A percentile compares a stretch with the other conserved stretches of the same genome.
Evolutionary conservation across 1,284 basidiomycete genomes (phyloP).

Genomic region (Cryptococcus sp.): DNA sequence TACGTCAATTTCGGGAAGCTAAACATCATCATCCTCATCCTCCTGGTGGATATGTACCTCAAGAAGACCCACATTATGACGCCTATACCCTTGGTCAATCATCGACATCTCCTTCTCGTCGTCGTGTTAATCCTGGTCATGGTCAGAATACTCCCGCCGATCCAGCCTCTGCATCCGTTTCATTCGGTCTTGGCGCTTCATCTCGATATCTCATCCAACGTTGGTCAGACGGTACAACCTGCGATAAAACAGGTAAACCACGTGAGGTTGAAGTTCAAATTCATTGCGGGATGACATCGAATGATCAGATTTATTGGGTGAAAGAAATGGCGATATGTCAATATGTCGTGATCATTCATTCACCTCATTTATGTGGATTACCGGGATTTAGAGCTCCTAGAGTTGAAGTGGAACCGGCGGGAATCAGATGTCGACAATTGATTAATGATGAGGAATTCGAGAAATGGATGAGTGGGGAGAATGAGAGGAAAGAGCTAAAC

Average conservation of each 20-base stretch:
- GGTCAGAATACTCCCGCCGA: background rate
- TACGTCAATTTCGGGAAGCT: conserved; percentile 81
- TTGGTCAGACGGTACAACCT: conserved; percentile 84
- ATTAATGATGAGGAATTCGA: conserved; percentile 35
- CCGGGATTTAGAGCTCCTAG: conserved; percentile 75
- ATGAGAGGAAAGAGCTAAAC: background rate
- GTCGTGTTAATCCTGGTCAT: background rate
- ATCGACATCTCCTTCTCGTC: conserved; percentile 6
- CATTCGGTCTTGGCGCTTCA: conserved; percentile 23
- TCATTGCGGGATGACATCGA: conserved; percentile 88
- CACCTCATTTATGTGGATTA: conserved; percentile 82
- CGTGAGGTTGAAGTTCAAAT: conserved; percentile 94
- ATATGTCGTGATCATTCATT: conserved; percentile 87
- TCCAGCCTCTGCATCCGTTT: conserved; percentile 13
- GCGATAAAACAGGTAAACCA: conserved; percentile 79
- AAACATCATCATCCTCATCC: conserved; percentile 57
- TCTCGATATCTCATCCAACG: conserved; percentile 80
- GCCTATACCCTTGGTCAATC: conserved; percentile 44
- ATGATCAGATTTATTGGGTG: conserved; percentile 71
- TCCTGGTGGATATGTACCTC: conserved; percentile 64
- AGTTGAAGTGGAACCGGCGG: conserved; percentile 30
- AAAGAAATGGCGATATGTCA: conserved; percentile 84
- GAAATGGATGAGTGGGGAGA: conserved; percentile 5
- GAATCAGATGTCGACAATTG: conserved; percentile 42
- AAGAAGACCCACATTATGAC: conserved; percentile 63